Conservation (phyloP, 225 moss, liverwort and hornwort genomes). For the Bryum argenteum region DNA sequence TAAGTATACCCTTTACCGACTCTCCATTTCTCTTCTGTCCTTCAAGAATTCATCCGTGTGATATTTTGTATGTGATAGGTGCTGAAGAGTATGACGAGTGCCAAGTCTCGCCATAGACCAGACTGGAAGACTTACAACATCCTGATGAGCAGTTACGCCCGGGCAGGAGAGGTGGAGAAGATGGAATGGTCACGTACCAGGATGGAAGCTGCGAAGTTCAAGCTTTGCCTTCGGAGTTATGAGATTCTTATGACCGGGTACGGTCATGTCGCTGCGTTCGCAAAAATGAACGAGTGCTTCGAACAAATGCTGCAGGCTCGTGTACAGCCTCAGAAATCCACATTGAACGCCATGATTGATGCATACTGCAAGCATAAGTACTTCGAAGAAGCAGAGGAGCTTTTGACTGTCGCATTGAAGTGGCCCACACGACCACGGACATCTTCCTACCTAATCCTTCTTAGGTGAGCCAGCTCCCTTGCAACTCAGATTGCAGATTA, state of each 20-base stretch:
- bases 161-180: conserved; percentile 72
- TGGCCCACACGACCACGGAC: conserved; percentile 59
- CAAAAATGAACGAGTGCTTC: conserved; percentile 59
- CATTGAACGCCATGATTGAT: conserved; percentile 70
- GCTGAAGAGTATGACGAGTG: conserved; percentile 63
- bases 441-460: conserved; percentile 62
- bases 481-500: neutral
- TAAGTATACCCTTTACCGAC: conserved; percentile 42
- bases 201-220: conserved; percentile 56
- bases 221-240: conserved; percentile 58
- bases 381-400: conserved; percentile 68
- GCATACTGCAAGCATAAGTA: conserved; percentile 61
- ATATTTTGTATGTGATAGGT: conserved; percentile 35
- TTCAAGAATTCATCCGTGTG: conserved; percentile 18
- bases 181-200: conserved; percentile 68
- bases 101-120: conserved; percentile 61
- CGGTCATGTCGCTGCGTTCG: conserved; percentile 60
- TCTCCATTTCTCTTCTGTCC: conserved; percentile 2
- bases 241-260: conserved; percentile 76
- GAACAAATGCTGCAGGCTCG: conserved; percentile 55
- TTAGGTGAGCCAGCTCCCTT: conserved; percentile 41
- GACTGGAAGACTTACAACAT: conserved; percentile 79
- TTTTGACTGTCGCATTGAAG: conserved; percentile 54
- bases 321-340: conserved; percentile 62
- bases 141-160: conserved; percentile 81